These are phyloP conservation scores for Alectoria sarmentosa DNA, from an alignment of 495 filamentous ascomycete species.

Conservation along the genomic window DNA sequence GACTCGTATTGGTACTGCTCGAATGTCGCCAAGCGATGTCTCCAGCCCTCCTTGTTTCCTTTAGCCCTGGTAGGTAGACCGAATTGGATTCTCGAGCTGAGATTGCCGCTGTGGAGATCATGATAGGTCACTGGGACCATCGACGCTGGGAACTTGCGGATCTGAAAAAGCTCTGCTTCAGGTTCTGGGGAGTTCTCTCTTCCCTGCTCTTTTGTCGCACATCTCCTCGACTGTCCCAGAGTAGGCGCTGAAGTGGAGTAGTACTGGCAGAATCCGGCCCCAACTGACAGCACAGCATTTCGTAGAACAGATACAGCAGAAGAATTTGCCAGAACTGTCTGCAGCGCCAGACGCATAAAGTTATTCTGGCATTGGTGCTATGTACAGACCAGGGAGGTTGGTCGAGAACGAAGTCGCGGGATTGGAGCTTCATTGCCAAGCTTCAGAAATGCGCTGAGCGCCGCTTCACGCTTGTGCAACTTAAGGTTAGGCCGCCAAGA, in stretches of 20 bases:
- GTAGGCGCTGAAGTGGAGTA: not conserved
- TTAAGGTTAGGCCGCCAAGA: too few species aligned
- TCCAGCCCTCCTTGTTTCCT: constrained; percentile 1
- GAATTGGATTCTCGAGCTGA: not conserved
- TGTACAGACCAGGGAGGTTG: not conserved
- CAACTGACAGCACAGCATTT: not conserved
- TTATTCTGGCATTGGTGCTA: not conserved
- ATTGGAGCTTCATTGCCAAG: not conserved
- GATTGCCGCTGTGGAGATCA: not conserved
- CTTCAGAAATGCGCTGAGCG: not conserved
- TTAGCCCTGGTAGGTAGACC: not conserved
- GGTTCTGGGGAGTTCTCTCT: not conserved
- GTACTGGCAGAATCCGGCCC: constrained; percentile 3
- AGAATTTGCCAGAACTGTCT: constrained; percentile 21
- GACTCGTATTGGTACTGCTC: constrained; percentile 12
- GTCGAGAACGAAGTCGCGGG: not conserved
- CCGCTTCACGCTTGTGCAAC: too few species aligned
- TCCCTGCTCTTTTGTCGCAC: not conserved
- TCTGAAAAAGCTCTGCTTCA: too few species aligned
- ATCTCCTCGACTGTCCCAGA: not conserved
- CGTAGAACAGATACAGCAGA: constrained; percentile 10
- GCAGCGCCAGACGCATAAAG: constrained; percentile 22
- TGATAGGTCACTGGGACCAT: not conserved
- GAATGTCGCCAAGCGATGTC: constrained; percentile 7
- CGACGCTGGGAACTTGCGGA: not conserved